Evolutionary conservation across 106 monocot genomes (phyloP), one percentile per base, ranked within the genome.

Genomic region (Acorus gramineus): DNA sequence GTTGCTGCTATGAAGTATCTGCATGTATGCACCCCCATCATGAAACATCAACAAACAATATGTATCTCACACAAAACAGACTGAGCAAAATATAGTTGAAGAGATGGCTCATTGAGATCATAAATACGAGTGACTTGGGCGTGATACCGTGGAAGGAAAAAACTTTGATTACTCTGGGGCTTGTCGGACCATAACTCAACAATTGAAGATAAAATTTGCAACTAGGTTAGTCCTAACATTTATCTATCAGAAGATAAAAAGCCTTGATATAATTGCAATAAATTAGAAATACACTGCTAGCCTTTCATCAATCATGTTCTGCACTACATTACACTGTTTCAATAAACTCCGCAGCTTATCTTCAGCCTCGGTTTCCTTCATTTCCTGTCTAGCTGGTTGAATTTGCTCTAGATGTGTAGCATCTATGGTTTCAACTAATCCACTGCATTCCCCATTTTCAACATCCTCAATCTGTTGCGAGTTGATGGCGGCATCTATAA

Each of bases 241-340:
- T 28, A 28, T 28, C 28, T 28, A 28, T 28, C 28, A 28, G 28
- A 28, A 28, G 28, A 28, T 28, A 28, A 28, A 28, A 28, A 28
- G 28, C 28, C 1, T 1, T 28, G 28, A 28, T 28, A 28, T 28
- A 28, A 28, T 28, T 28, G 0, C 28, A 28, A 28, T 28, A 28
- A 28, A 28, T 81, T 64, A 87, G 11, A 80, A 85, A 69, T 78
- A 89, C 10, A 87, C 48, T 11, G 74, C 68, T 28, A 93, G 77
- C 28, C 73, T 82, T 14, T 71, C 49, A 46, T 82, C 88, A 46
- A 88, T 89, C 70, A 2, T 56, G 52, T 93, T 82, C 63, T 93
- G 93, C 78, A 77, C 5, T 45, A 8, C 56, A 5, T 57, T 76
- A 65, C 85, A 85, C 46, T 76, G 47, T 55, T 83, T 74, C 44